Evolutionary conservation across 495 filamentous ascomycete genomes (phyloP).

Genomic region (Achaetomiella virescens): DNA sequence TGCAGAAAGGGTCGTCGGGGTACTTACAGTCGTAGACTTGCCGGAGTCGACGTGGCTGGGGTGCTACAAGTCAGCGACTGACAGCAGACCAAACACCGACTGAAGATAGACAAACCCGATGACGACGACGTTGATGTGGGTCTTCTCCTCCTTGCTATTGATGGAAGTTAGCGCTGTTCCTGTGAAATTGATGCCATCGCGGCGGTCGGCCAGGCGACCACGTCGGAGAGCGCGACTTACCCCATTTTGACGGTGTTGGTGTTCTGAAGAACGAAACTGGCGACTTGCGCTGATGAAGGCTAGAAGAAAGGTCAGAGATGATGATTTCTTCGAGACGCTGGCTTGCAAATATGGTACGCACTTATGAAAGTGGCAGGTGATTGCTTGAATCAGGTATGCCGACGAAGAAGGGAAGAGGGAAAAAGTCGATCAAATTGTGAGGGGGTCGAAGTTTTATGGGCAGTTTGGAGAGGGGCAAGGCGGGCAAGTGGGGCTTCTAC

Average conservation of each 20-base stretch:
- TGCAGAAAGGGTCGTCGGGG: constrained; percentile 17
- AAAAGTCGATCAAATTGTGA: constrained; percentile 14
- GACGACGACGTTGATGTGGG: constrained; percentile 96
- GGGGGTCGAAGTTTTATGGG: constrained; percentile 30
- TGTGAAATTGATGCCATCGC: not conserved
- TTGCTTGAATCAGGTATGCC: constrained; percentile 36
- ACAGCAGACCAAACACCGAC: constrained; percentile 39
- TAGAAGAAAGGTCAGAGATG: constrained; percentile 11
- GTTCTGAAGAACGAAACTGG: constrained; percentile 11
- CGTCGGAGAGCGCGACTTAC: constrained; percentile 13
- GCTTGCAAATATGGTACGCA: constrained; percentile 12
- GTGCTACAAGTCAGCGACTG: constrained; percentile 13
- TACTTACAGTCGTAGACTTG: constrained; percentile 86
- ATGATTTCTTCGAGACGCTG: constrained; percentile 2
- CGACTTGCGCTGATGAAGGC: constrained; percentile 21
- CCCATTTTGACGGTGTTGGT: constrained; percentile 29
- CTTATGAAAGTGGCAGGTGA: constrained; percentile 30
- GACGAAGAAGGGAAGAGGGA: constrained; percentile 30
- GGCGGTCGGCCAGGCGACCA: not conserved
- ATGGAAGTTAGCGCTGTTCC: constrained; percentile 17
- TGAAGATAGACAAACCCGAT: constrained; percentile 88
- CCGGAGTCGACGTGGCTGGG: constrained; percentile 97
- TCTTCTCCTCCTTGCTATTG: constrained; percentile 73
- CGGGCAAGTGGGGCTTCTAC: constrained; percentile 17
- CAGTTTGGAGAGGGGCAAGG: constrained; percentile 22